Conservation (phyloP, 1,284 basidiomycete genomes). For the Moesziomyces sp. region DNA sequence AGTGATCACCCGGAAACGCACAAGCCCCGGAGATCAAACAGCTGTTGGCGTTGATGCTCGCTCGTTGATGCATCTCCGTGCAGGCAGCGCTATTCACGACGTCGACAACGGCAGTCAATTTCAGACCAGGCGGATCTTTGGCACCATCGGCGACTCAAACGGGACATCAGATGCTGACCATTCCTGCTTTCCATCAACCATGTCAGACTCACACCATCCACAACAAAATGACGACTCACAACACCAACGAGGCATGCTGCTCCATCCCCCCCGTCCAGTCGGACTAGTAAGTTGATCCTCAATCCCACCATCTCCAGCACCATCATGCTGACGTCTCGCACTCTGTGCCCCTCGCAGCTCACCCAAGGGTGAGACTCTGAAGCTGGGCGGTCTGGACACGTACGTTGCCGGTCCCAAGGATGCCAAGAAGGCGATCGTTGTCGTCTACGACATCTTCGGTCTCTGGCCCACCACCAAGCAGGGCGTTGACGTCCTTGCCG, state of each 20-base stretch:
- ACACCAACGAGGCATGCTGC: conserved; percentile 70
- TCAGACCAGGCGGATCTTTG: too few species aligned
- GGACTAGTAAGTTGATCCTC: conserved; percentile 65
- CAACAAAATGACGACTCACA: conserved; percentile 52
- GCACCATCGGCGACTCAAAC: too few species aligned
- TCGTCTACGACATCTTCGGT: conserved; percentile 77
- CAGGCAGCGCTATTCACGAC: too few species aligned
- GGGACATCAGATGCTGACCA: neutral
- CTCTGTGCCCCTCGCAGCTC: conserved; percentile 37
- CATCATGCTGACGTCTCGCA: neutral
- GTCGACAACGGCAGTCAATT: too few species aligned
- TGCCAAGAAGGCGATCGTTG: conserved; percentile 73
- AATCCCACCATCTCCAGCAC: too few species aligned
- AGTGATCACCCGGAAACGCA: too few species aligned
- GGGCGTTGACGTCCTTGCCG: conserved; percentile 73
- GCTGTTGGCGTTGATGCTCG: too few species aligned
- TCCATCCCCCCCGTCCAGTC: conserved; percentile 70
- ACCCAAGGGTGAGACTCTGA: conserved; percentile 69
- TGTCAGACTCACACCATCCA: conserved; percentile 14
- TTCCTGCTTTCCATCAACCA: neutral
- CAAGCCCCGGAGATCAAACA: too few species aligned
- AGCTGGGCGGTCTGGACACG: conserved; percentile 49
- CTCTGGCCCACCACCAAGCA: conserved; percentile 71
- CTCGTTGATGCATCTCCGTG: too few species aligned
- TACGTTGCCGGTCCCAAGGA: conserved; percentile 68